phyloP scores from a whole-genome alignment of 1,284 basidiomycete species.

The Bondarzewia mesenterica region DNA sequence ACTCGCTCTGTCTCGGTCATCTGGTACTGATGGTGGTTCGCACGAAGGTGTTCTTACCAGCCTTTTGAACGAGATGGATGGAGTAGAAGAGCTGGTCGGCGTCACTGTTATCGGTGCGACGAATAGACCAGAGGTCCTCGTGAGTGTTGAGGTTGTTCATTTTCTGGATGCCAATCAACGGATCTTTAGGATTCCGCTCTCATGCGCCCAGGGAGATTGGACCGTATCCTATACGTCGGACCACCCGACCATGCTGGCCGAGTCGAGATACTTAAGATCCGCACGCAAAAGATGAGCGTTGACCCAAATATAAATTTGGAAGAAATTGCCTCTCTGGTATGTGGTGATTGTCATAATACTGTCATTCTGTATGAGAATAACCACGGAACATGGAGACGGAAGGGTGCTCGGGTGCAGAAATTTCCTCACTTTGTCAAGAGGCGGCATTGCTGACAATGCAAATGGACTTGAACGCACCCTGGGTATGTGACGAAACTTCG shows the following conservation, averaged over 20 bases:
- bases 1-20: slow-evolving; percentile 73
- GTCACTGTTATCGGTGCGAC: slow-evolving; percentile 96
- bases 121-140: slow-evolving; percentile 90
- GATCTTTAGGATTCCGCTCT: slow-evolving; percentile 78
- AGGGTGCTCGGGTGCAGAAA: slow-evolving; percentile 95
- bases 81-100: slow-evolving; percentile 87
- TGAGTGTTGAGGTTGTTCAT: slow-evolving; percentile 28
- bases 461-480: slow-evolving; percentile 68
- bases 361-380: too few species aligned
- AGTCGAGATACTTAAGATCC: slow-evolving; percentile 79
- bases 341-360: slow-evolving; percentile 5
- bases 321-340: slow-evolving; percentile 63
- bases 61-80: slow-evolving; percentile 97
- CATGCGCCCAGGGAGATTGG: slow-evolving; percentile 93
- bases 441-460: slow-evolving; percentile 91
- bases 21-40: slow-evolving; percentile 47
- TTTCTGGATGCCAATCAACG: not conserved
- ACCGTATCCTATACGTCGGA: slow-evolving; percentile 91
- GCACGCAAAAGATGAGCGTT: slow-evolving; percentile 75
- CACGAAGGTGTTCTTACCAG: slow-evolving; percentile 91
- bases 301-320: slow-evolving; percentile 61
- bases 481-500: slow-evolving; percentile 38
- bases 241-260: slow-evolving; percentile 79
- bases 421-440: slow-evolving; percentile 90
- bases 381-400: too few species aligned